Evolutionary conservation across 2,329 filamentous ascomycete species (phyloP).

Genomic region (Aspergillus sp.): DNA sequence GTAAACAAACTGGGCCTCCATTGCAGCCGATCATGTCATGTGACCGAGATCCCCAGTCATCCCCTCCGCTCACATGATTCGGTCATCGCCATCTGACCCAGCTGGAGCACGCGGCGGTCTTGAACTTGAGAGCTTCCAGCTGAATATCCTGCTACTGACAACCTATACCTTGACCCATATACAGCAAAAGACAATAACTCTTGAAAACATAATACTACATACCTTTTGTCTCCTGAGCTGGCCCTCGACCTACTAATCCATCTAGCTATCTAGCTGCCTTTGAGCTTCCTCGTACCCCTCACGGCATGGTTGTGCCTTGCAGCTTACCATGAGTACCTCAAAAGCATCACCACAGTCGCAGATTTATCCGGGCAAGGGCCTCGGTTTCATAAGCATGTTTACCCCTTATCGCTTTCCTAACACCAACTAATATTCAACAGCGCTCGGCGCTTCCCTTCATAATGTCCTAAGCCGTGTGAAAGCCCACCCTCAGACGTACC

Average conservation of each 20-base stretch:
- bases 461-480: slow-evolving; percentile 86
- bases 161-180: background rate
- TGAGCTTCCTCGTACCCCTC: slow-evolving; percentile 6
- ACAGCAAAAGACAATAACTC: background rate
- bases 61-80: slow-evolving; percentile 28
- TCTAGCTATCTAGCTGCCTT: background rate
- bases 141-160: background rate
- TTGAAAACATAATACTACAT: background rate
- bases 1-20: slow-evolving; percentile 29
- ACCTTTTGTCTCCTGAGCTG: background rate
- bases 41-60: slow-evolving; percentile 19
- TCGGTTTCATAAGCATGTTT: slow-evolving; percentile 60
- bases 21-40: slow-evolving; percentile 15
- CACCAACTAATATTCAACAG: slow-evolving; percentile 48
- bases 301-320: slow-evolving; percentile 16
- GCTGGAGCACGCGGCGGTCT: background rate
- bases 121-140: background rate
- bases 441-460: slow-evolving; percentile 86
- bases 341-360: slow-evolving; percentile 49
- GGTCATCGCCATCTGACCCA: slow-evolving; percentile 14
- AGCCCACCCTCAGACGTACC: slow-evolving; percentile 78
- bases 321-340: slow-evolving; percentile 34
- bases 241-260: background rate
- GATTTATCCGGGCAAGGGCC: slow-evolving; percentile 64
- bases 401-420: slow-evolving; percentile 11